phyloP scores from a whole-genome alignment of 1,139 yeast species.

The Nematodospora anomalae region DNA sequence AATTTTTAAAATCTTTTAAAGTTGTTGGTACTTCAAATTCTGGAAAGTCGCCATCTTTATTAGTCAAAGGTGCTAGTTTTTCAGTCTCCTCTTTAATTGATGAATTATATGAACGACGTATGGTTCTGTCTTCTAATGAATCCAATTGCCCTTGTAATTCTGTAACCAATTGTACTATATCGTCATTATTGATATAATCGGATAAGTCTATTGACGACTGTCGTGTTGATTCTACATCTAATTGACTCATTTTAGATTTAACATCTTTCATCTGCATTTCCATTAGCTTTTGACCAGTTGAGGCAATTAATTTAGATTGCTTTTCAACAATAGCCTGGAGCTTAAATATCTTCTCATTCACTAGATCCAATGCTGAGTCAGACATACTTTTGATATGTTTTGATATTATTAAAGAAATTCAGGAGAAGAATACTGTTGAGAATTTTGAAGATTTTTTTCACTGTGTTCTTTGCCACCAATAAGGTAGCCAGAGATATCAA shows the following conservation, averaged over 20 bases:
- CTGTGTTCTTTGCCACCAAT: too few species aligned
- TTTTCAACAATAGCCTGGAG: constrained; percentile 51
- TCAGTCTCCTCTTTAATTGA: constrained; percentile 19
- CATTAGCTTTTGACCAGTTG: constrained; percentile 77
- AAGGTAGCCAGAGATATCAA: too few species aligned
- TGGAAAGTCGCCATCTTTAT: constrained; percentile 74
- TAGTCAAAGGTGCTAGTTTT: constrained; percentile 37
- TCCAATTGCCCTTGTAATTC: constrained; percentile 89
- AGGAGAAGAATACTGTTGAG: too few species aligned
- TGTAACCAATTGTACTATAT: constrained; percentile 78
- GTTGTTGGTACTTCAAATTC: constrained; percentile 60
- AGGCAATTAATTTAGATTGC: constrained; percentile 41
- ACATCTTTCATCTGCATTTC: constrained; percentile 61
- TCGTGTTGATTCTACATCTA: constrained; percentile 20
- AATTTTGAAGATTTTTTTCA: too few species aligned
- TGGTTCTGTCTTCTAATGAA: constrained; percentile 62
- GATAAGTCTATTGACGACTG: constrained; percentile 43
- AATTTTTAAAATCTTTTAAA: constrained; percentile 48
- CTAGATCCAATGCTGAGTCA: constrained; percentile 11
- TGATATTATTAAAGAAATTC: background rate
- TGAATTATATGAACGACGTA: constrained; percentile 48
- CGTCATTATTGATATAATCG: constrained; percentile 77
- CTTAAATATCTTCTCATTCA: constrained; percentile 46
- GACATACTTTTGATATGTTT: background rate
- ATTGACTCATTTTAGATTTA: constrained; percentile 35